phyloP scores from a whole-genome alignment of 345 rosid species.

The Orychophragmus violaceus region DNA sequence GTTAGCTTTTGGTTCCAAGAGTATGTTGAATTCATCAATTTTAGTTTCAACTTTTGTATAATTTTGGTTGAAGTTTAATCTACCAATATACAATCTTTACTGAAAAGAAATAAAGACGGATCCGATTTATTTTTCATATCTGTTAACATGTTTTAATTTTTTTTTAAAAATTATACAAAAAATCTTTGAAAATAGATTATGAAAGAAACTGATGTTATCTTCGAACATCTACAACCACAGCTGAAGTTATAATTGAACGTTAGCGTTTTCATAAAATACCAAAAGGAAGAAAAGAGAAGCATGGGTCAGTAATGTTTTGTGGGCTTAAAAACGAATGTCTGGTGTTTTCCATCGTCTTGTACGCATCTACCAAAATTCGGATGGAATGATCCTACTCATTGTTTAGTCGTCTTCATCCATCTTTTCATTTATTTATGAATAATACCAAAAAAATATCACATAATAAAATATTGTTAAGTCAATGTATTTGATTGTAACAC shows the following conservation, averaged over 20 bases:
- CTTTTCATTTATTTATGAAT: neutral
- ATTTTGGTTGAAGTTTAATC: no score
- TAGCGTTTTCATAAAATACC: slow-evolving; percentile 14
- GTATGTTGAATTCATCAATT: no score
- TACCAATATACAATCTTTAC: no score
- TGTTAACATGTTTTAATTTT: no score
- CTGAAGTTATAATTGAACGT: slow-evolving; percentile 6
- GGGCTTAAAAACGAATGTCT: slow-evolving; percentile 21
- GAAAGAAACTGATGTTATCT: neutral
- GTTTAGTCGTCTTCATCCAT: slow-evolving; percentile 24
- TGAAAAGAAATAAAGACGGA: no score
- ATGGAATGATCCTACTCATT: neutral
- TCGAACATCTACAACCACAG: neutral
- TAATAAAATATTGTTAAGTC: neutral
- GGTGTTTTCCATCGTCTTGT: slow-evolving; percentile 23
- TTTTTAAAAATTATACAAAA: no score
- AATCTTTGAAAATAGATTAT: no score
- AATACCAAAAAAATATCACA: neutral
- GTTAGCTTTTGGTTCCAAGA: no score
- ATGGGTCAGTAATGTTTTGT: slow-evolving; percentile 23
- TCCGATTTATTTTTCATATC: no score
- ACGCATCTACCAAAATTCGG: slow-evolving; percentile 16
- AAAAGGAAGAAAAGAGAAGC: slow-evolving; percentile 1
- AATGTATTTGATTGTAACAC: no score
- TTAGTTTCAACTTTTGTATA: no score